Evolutionary conservation across 129 eudicot species (phyloP).

Genomic region (Arctium lappa): DNA sequence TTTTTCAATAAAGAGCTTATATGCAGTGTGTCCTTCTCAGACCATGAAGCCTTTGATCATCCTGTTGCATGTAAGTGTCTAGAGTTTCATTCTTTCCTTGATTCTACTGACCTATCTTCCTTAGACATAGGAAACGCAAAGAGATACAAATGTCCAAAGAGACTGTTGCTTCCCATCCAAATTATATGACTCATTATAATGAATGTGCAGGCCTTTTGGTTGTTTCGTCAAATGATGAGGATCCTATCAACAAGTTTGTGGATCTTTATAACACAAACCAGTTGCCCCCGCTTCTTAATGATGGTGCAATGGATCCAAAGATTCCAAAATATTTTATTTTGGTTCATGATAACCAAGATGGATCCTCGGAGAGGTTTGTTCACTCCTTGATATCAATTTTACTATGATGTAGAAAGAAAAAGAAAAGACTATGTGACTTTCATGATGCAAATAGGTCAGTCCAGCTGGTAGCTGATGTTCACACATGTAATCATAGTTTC

Average conservation of each 20-base stretch:
- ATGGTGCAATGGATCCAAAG: slow-evolving; percentile 95
- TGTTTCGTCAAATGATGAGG: slow-evolving; percentile 85
- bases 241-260: slow-evolving; percentile 77
- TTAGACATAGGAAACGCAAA: neutral
- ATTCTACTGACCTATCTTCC: neutral
- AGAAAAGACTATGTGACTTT: neutral
- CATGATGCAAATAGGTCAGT: neutral
- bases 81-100: neutral
- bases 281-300: slow-evolving; percentile 77
- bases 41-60: slow-evolving; percentile 97
- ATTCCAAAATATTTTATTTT: slow-evolving; percentile 72
- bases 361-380: slow-evolving; percentile 57
- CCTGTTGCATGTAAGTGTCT: slow-evolving; percentile 84
- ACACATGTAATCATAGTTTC: neutral
- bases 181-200: neutral
- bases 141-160: neutral
- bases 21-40: slow-evolving; percentile 76
- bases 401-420: neutral
- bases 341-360: slow-evolving; percentile 83
- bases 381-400: slow-evolving; percentile 12
- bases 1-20: slow-evolving; percentile 80
- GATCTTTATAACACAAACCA: slow-evolving; percentile 76
- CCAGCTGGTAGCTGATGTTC: neutral
- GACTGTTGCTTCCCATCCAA: neutral
- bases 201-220: slow-evolving; percentile 78